Evolutionary conservation across 1,139 yeast genomes (phyloP), one percentile per base, ranked within the genome.

Genomic region (Debaryomyces sp.): DNA sequence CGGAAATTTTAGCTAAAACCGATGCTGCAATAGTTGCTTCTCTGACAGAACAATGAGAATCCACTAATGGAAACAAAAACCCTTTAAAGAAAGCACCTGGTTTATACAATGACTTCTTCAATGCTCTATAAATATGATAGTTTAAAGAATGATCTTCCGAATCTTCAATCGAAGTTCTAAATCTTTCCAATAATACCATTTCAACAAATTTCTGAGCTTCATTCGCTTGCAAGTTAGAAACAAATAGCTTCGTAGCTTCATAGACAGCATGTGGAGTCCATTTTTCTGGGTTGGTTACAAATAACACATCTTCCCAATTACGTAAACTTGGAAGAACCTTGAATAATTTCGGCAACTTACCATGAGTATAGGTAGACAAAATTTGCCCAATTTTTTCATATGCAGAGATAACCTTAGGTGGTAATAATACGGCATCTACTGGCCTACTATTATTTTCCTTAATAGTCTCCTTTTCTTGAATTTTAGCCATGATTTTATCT

Each of bases 41-140:
- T 63, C 96, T 82, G 15, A 89, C 86, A 7, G 96, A 78, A 68
- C 98, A 92, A 51, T 85, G 86, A 13, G 84, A 80, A 62, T 89
- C 96, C 26, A 90, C 89, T 50, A 94, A 75, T 12, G 98, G 98
- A 64, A 94, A 89, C 51, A 94, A 74, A 61, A 94, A 92, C 1
- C 99, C 99, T 68, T 91, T 92, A 79, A 94, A 94, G 62, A 92
- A 95, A 15, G 99, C 99, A 49, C 96, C 94, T 23, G 99, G 99
- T 68, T 94, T 95, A 75, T 94, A 94, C 48, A 95, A 78, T 0
- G 97, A 83, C 70, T 95, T 95, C 67, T 92, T 92, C 58, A 94
- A 73, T 1, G 99, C 85, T 62, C 97, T 82, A 68, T 94, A 94
- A 43, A 94, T 77, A 65, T 94, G 99, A 66, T 94, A 94, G 68